Conservation (phyloP, 169 alveolate species). For the Eimeria brunetti region DNA sequence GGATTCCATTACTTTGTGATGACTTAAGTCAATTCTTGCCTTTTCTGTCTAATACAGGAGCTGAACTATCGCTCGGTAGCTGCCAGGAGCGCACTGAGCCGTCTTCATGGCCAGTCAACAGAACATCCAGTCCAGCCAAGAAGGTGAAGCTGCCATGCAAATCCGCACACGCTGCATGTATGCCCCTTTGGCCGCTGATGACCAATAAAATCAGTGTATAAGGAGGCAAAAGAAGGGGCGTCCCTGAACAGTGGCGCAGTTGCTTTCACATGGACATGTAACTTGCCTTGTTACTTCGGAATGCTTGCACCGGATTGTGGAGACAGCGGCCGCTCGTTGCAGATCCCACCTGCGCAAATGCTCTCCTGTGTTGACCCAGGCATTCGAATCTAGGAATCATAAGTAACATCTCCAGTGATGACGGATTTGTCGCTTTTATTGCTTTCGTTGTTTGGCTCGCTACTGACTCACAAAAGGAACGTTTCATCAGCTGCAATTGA, state of each 20-base stretch:
- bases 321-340: constrained; percentile 26
- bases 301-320: constrained; percentile 59
- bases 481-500: constrained; percentile 63
- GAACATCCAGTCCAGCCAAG: constrained; percentile 48
- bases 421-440: not conserved
- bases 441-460: not conserved
- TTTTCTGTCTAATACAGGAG: constrained; percentile 46
- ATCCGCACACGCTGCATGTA: not conserved
- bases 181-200: not conserved
- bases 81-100: constrained; percentile 66
- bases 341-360: constrained; percentile 50
- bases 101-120: constrained; percentile 66
- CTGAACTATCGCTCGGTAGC: constrained; percentile 40
- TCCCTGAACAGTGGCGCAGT: not conserved
- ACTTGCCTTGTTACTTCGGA: constrained; percentile 64
- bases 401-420: not conserved
- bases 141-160: constrained; percentile 16
- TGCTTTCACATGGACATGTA: not conserved
- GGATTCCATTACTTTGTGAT: not conserved
- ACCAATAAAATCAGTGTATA: not conserved
- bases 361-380: not conserved
- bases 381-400: not conserved
- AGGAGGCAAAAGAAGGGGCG: not conserved
- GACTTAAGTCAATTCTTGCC: not conserved
- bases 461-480: constrained; percentile 30